These are phyloP conservation scores for Tetrahymena thermophila DNA, from an alignment of 73 alveolate genomes.

Conservation along the genomic window DNA sequence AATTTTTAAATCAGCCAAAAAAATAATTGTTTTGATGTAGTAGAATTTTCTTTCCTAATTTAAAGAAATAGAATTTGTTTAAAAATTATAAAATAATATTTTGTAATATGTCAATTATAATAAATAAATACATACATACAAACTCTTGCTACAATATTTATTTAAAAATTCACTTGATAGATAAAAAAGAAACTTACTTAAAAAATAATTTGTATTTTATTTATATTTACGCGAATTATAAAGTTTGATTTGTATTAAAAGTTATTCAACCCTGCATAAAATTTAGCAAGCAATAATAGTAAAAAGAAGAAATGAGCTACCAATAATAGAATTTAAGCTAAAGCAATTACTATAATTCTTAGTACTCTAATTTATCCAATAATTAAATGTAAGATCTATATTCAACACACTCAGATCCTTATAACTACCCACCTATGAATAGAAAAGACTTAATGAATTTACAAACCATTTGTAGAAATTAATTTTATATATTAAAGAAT, in stretches of 20 bases:
- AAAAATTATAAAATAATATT: too few relatives aligned
- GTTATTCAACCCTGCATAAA: not conserved
- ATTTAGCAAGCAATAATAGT: not conserved
- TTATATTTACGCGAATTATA: not conserved
- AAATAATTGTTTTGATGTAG: too few relatives aligned
- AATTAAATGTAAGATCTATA: not conserved
- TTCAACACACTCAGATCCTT: not conserved
- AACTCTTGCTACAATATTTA: too few relatives aligned
- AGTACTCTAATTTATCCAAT: not conserved
- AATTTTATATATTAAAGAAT: not conserved
- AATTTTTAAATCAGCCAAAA: too few relatives aligned
- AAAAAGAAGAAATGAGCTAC: not conserved
- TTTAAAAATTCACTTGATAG: not conserved
- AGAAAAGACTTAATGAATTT: not conserved
- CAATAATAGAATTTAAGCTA: not conserved
- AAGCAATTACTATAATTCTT: not conserved
- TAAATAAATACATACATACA: too few relatives aligned
- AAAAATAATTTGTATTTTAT: not conserved
- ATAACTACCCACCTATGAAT: not conserved
- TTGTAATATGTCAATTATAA: too few relatives aligned
- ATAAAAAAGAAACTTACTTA: not conserved
- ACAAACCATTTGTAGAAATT: not conserved
- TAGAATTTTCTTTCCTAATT: too few relatives aligned
- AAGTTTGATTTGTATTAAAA: not conserved
- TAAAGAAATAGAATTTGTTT: too few relatives aligned